These are phyloP conservation scores for Penicillium verrucosum DNA, from an alignment of 2,329 filamentous ascomycete genomes.

Conservation along the genomic window DNA sequence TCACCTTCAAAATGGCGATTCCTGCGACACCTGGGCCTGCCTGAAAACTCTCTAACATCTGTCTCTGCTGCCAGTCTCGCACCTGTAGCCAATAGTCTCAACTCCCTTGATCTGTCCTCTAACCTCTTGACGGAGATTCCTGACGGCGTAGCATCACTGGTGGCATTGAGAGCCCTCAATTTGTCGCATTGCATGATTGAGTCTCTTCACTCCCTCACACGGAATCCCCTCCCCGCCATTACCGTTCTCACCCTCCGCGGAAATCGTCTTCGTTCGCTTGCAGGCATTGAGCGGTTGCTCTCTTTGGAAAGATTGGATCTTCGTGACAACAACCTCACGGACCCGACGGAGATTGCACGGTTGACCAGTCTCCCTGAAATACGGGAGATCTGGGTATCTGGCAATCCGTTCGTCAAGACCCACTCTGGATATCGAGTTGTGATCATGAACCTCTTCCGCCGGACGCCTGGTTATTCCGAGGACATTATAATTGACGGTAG, in stretches of 20 bases:
- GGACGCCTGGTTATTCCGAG: constrained; percentile 81
- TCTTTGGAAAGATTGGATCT: constrained; percentile 88
- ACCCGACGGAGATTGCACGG: constrained; percentile 84
- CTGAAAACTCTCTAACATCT: constrained; percentile 84
- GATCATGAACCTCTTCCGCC: constrained; percentile 94
- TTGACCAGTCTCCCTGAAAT: constrained; percentile 89
- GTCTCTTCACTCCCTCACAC: constrained; percentile 79
- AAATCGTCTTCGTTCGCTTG: constrained; percentile 82
- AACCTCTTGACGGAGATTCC: constrained; percentile 95
- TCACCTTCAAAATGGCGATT: constrained; percentile 93
- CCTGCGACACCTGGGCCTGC: constrained; percentile 82
- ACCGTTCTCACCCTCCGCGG: constrained; percentile 86
- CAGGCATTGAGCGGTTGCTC: constrained; percentile 82
- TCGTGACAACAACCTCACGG: constrained; percentile 84
- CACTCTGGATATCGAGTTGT: constrained; percentile 80
- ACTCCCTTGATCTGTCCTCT: constrained; percentile 86
- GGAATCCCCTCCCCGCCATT: constrained; percentile 83
- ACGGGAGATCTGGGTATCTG: constrained; percentile 85
- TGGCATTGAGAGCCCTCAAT: constrained; percentile 86
- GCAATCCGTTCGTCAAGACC: constrained; percentile 87
- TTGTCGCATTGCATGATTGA: constrained; percentile 98
- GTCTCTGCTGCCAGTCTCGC: constrained; percentile 72
- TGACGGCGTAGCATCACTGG: constrained; percentile 80
- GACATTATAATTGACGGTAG: constrained; percentile 86
- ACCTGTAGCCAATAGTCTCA: constrained; percentile 81